Base-by-base conservation (phyloP, 305 asterid genomes). In the Fraxinus latifolia region DNA sequence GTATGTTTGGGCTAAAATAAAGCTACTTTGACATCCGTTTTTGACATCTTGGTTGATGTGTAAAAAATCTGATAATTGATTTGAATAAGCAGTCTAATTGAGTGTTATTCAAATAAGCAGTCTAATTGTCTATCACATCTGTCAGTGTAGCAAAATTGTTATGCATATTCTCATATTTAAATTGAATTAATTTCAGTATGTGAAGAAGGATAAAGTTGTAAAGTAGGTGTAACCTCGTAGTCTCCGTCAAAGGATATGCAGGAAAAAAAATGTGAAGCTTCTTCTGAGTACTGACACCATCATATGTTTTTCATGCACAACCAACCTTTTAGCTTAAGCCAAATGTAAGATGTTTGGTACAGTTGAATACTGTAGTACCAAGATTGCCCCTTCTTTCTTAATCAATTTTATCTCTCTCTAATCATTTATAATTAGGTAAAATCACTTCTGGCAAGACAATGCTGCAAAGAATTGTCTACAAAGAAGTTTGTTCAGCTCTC, bases 191-290 rank as follows among this genome's bases (percentile, higher is more conserved):
- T 12, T 8, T 1, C 17, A 65, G 27, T 21, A 60, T 37, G 65
- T 36, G 47, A 55, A 74, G 44, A 39, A 74, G 32, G 34, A 34
- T 67, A 85, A 86, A 79, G 81, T 81, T 78, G 84, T 85, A 89
- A 85, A 84, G 85, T 72, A 33, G 83, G 79, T 67, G 81, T 73
- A 91, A 89, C 94, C 90, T 93, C 91, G 93, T 87, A 82, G 77
- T 86, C 68, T 92, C 91, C 91, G 93, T 85, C 91, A 80, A 84
- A 80, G 80, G 82, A 79, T 78, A 65, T 79, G 71, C 42, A 73
- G 60, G 79, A 77, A 88, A 85, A 84, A 0, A 67, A 68, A 73
- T 44, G 82, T 74, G 83, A 71, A 62, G 81, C 76, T 37, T 80
- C 78, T 81, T 19, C 36, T 74, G 62, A 25, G 76, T 67, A 82